phyloP scores from a whole-genome alignment of 225 moss, liverwort and hornwort species.

The Pleurozium schreberi region DNA sequence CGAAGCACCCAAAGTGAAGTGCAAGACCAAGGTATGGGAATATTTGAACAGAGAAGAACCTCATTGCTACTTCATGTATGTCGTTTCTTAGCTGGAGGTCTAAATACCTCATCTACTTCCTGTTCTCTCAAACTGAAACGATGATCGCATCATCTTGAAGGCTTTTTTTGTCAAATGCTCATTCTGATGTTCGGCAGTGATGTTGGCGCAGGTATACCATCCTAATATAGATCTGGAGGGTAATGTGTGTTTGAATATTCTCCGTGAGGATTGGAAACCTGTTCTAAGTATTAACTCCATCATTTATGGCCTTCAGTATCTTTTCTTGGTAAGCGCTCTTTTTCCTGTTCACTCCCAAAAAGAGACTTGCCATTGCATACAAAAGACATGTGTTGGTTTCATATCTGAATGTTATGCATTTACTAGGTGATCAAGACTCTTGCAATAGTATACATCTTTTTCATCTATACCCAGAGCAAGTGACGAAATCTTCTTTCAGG shows the following conservation, averaged over 20 bases:
- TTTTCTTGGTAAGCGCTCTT: slow-evolving; percentile 60
- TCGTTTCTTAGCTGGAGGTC: background rate
- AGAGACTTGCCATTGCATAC: background rate
- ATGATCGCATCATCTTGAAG: background rate
- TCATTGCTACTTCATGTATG: background rate
- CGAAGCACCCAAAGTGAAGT: slow-evolving; percentile 97
- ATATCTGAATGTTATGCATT: background rate
- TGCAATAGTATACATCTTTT: background rate
- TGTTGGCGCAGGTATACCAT: slow-evolving; percentile 69
- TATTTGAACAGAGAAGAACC: background rate
- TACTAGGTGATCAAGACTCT: background rate
- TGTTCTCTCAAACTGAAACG: background rate
- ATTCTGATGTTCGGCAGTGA: background rate
- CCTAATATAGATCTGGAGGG: slow-evolving; percentile 97
- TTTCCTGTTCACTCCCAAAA: background rate
- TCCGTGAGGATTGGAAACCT: slow-evolving; percentile 98
- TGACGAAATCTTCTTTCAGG: background rate
- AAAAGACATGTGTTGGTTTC: background rate
- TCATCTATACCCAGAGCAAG: background rate
- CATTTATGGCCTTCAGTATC: slow-evolving; percentile 91
- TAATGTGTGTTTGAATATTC: slow-evolving; percentile 96
- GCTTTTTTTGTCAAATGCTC: background rate
- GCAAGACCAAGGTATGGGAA: slow-evolving; percentile 88
- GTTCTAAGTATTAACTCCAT: slow-evolving; percentile 96
- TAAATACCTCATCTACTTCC: background rate